Evolutionary conservation across 2,329 filamentous ascomycete genomes (phyloP).

Genomic region (Aspergillus alliaceus): DNA sequence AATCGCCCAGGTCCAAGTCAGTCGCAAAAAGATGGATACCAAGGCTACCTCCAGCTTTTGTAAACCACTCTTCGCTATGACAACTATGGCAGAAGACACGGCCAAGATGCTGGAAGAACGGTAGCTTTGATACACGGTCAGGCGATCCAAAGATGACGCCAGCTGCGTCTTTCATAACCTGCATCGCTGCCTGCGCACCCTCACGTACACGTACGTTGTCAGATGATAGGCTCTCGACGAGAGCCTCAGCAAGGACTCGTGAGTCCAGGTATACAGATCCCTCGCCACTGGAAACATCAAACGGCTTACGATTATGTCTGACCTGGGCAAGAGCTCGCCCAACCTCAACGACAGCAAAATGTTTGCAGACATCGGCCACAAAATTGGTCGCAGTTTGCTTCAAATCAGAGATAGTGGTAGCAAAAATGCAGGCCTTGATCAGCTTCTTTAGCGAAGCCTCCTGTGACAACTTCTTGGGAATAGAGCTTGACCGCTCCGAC

Average conservation of each 20-base stretch:
- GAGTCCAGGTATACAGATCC: constrained; percentile 84
- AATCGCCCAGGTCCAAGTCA: constrained; percentile 77
- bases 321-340: constrained; percentile 78
- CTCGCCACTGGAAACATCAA: constrained; percentile 83
- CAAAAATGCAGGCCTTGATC: constrained; percentile 84
- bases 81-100: constrained; percentile 90
- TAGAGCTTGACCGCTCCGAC: constrained; percentile 77
- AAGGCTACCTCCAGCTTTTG: constrained; percentile 86
- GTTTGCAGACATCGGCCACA: constrained; percentile 77
- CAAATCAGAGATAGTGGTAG: constrained; percentile 78
- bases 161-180: constrained; percentile 74
- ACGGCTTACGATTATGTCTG: constrained; percentile 74
- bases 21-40: constrained; percentile 88
- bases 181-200: constrained; percentile 75
- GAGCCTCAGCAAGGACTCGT: constrained; percentile 81
- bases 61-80: constrained; percentile 98
- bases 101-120: constrained; percentile 81
- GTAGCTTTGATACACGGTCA: constrained; percentile 69
- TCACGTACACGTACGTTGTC: constrained; percentile 79
- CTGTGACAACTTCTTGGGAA: constrained; percentile 81
- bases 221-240: constrained; percentile 86
- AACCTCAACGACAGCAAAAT: constrained; percentile 88
- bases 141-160: constrained; percentile 75
- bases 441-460: constrained; percentile 81
- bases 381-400: constrained; percentile 73